Evolutionary conservation across 371 early-diverging fungal species (phyloP), one percentile per base, ranked within the genome.

Genomic region (Amoeboaphelidium protococcarum): DNA sequence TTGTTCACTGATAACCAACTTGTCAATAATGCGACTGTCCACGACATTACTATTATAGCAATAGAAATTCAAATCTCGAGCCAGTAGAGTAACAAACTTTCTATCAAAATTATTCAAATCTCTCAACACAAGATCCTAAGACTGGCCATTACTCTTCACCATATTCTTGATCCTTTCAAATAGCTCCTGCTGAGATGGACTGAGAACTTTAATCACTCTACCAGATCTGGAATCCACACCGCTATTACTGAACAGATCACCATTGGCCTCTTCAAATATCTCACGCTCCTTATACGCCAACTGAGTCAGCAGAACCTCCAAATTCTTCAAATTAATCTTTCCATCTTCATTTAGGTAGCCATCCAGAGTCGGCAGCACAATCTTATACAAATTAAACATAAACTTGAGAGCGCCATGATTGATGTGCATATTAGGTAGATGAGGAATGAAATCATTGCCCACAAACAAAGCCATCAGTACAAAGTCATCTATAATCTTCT

Each of bases 371-470:
- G 72, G 69, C 52, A 86, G 56, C 23, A 64, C 59, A 23, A 69
- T 62, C 55, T 87, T 86, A 86, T 90, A 96, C 19, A 91, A 65
- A 23, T 69, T 66, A 47, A 89, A 73, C 23, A 94, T 63, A 22
- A 72, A 68, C 54, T 92, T 91, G 49, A 98, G 78, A 13, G 98
- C 97, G 31, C 89, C 85, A 61, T 96, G 94, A 31, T 84, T 72
- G 42, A 98, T 95, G 55, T 98, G 95, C 45, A 99, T 68, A 16
- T 87, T 88, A 0, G 97, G 98, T 45, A 96, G 58, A 59, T 94
- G 94, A 2, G 99, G 99, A 52, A 99, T 64, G 66, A 98, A 99
- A 67, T 99, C 99, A 63, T 99, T 99, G 50, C 99, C 99, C 23
- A 95, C 92, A 67, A 97, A 90, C 69, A 97, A 98, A 57, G 90